Conservation (phyloP, 1,284 basidiomycete species). For the Cystobasidiaceae sp. region DNA sequence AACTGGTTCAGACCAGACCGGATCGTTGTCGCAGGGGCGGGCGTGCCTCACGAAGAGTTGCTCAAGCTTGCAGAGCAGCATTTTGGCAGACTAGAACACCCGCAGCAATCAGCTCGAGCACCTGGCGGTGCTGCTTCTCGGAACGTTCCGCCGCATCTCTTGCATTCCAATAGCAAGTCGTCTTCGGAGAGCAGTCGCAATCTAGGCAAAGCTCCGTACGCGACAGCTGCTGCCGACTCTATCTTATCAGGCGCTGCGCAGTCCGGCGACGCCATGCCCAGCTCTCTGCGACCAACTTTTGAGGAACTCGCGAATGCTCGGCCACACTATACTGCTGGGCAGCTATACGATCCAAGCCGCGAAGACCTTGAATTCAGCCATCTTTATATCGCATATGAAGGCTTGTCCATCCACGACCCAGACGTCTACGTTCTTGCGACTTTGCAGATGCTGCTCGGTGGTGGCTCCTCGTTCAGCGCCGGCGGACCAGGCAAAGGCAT, state of each 20-base stretch:
- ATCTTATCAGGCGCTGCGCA: background rate
- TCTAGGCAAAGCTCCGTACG: conserved; percentile 35
- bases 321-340: conserved; percentile 80
- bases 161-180: conserved; percentile 44
- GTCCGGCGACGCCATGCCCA: background rate
- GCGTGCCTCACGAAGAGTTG: conserved; percentile 82
- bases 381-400: conserved; percentile 88
- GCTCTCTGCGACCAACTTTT: conserved; percentile 42
- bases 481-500: conserved; percentile 98
- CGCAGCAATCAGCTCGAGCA: conserved; percentile 33
- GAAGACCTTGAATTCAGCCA: conserved; percentile 78
- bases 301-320: conserved; percentile 49
- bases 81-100: conserved; percentile 63
- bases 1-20: conserved; percentile 88
- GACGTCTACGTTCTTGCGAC: conserved; percentile 93
- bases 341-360: conserved; percentile 61
- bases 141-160: conserved; percentile 51
- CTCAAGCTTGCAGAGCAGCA: conserved; percentile 76
- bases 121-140: conserved; percentile 56
- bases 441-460: conserved; percentile 90
- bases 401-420: conserved; percentile 82
- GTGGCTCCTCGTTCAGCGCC: conserved; percentile 91
- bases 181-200: conserved; percentile 38
- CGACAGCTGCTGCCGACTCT: conserved; percentile 31
- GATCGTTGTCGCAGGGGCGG: conserved; percentile 90